phyloP scores from a whole-genome alignment of 2,329 filamentous ascomycete genomes.

The Coniella lustricola region DNA sequence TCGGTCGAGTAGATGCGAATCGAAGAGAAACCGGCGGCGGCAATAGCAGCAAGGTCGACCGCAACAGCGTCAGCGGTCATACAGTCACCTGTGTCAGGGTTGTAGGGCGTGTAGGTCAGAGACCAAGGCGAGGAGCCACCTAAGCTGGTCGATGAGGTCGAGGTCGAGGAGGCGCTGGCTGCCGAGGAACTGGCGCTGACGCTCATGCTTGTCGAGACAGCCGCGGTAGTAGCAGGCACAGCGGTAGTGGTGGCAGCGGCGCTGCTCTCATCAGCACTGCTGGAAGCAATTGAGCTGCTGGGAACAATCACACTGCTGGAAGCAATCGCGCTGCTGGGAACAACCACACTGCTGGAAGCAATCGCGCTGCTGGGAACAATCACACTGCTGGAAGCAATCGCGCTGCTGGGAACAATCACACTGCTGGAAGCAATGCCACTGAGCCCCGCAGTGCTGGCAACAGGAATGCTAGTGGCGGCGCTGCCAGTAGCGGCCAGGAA shows the following conservation, averaged over 20 bases:
- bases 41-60: constrained; percentile 55
- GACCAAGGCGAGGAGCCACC: constrained; percentile 49
- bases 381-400: constrained; percentile 26
- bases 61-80: constrained; percentile 54
- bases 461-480: constrained; percentile 21
- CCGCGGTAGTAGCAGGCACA: constrained; percentile 19
- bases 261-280: constrained; percentile 18
- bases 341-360: constrained; percentile 9
- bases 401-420: constrained; percentile 15
- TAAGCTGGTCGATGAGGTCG: constrained; percentile 22
- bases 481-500: constrained; percentile 20
- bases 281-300: constrained; percentile 21
- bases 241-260: constrained; percentile 48
- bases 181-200: constrained; percentile 22
- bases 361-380: constrained; percentile 20
- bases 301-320: constrained; percentile 28
- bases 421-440: constrained; percentile 20
- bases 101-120: constrained; percentile 77
- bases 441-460: constrained; percentile 23
- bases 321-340: constrained; percentile 20
- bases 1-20: constrained; percentile 88
- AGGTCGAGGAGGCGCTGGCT: constrained; percentile 18
- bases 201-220: too few relatives aligned
- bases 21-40: constrained; percentile 57
- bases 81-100: constrained; percentile 50